Evolutionary conservation across 331 rosid species (phyloP).

Genomic region (Quercus tomentella): DNA sequence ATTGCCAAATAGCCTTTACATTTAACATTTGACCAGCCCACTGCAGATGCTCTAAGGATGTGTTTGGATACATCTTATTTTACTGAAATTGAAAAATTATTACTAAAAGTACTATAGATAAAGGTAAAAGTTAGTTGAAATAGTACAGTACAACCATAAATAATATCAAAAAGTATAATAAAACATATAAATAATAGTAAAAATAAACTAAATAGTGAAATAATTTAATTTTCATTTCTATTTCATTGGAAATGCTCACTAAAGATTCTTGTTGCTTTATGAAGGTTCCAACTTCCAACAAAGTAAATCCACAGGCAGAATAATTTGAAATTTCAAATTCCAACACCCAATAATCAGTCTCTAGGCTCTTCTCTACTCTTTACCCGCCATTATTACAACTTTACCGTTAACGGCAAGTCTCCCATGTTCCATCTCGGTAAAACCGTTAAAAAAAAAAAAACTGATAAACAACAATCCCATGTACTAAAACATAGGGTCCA

Average conservation of each 20-base stretch:
- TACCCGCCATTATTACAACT: constrained; percentile 25
- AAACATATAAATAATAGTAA: rapidly evolving
- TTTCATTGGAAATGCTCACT: no score
- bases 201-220: no score
- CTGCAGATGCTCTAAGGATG: no score
- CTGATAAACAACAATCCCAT: background rate
- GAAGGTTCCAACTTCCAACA: background rate
- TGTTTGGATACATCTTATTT: no score
- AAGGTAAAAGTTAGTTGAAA: no score
- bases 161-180: rapidly evolving
- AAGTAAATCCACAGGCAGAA: background rate
- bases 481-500: background rate
- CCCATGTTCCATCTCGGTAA: background rate
- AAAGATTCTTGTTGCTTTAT: no score
- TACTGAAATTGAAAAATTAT: no score
- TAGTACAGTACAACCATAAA: no score
- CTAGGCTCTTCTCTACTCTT: background rate
- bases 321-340: background rate
- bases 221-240: no score
- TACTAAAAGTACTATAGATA: rapidly evolving
- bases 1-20: no score
- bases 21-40: no score
- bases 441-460: background rate
- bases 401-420: constrained; percentile 25
- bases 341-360: background rate